Evolutionary conservation across 75 land plant species (phyloP), one percentile per base, ranked within the genome.

Genomic region (Picea sitchensis): DNA sequence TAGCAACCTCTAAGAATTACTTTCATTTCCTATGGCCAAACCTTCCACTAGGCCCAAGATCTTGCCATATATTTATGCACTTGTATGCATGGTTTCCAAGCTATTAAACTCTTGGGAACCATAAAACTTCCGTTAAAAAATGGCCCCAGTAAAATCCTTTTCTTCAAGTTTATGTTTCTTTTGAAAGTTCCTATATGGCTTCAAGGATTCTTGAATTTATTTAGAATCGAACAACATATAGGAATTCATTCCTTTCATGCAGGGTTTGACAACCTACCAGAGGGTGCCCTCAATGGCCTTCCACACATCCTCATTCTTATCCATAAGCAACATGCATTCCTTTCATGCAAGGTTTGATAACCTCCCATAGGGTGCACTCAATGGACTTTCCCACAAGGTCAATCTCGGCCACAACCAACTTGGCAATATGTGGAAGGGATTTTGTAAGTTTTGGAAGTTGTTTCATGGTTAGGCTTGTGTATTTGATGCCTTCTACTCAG

Each of bases 191-290:
- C 99, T 61, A 86, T 92, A 97, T 18, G 98, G 98, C 82, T 93
- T 95, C 30, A 97, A 67, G 0, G 98, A 96, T 12, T 79, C 82
- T 0, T 98, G 98, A 51, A 97, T 93, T 79, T 95, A 98, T 75
- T 97, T 98, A 3, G 86, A 83, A 87, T 93, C 96, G 18, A 97
- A 98, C 65, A 97, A 97, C 47, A 95, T 76, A 90, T 91, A 97
- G 4, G 93, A 95, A 73, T 95, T 97, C 96, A 93, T 93, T 12
- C 99, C 99, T 59, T 80, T 89, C 90, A 93, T 85, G 68, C 94
- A 93, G 1, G 44, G 44, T 82, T 88, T 85, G 41, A 97, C 81
- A 0, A 94, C 89, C 85, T 89, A 98, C 95, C 95, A 97, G 31
- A 76, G 58, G 23, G 99, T 97, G 4, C 98, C 99, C 72, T 95